Conservation (phyloP, 495 filamentous ascomycete species). For the Articulospora tetracladia region DNA sequence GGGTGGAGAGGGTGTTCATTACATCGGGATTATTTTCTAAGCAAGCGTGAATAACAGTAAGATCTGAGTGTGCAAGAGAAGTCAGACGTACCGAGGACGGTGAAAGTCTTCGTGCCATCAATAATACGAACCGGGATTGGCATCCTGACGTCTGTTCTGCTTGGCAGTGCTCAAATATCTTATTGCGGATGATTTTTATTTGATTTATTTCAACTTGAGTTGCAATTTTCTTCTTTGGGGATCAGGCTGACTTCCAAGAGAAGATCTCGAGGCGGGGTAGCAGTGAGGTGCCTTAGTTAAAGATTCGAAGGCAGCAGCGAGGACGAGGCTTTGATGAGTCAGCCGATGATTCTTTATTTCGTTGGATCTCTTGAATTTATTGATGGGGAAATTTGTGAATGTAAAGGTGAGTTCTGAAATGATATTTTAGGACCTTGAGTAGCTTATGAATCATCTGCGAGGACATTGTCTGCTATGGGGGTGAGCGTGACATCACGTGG, state of each 20-base stretch:
- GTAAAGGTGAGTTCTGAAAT: too few relatives aligned
- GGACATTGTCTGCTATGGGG: too few relatives aligned
- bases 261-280: not conserved
- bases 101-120: constrained; percentile 25
- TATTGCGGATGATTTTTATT: not conserved
- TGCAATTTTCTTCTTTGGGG: not conserved
- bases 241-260: not conserved
- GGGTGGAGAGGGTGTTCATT: constrained; percentile 68
- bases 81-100: constrained; percentile 25
- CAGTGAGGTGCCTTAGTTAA: not conserved
- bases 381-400: too few relatives aligned
- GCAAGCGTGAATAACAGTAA: too few relatives aligned
- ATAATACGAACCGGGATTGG: constrained; percentile 13
- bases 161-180: not conserved
- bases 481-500: too few relatives aligned
- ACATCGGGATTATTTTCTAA: constrained; percentile 68
- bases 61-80: too few relatives aligned
- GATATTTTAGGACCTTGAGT: too few relatives aligned
- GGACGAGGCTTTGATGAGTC: constrained; percentile 8
- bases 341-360: not conserved
- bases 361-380: not conserved
- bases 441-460: too few relatives aligned
- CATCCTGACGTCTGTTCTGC: constrained; percentile 11
- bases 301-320: not conserved
- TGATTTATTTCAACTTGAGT: not conserved